These are phyloP conservation scores for Quaeritorhiza haematococci DNA, from an alignment of 371 early-diverging fungal genomes.

Conservation along the genomic window DNA sequence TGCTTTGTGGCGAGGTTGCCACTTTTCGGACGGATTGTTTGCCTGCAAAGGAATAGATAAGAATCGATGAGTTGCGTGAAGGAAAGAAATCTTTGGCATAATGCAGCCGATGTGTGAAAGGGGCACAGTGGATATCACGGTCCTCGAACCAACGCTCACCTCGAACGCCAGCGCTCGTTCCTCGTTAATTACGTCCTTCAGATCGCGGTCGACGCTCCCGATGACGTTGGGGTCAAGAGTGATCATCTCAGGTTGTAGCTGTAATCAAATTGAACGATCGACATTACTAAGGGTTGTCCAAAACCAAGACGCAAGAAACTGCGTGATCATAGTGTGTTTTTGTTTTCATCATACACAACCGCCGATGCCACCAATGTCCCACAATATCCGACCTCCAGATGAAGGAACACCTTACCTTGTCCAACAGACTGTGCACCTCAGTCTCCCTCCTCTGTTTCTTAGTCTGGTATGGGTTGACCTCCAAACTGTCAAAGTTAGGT, in stretches of 20 bases:
- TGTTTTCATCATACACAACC: no score
- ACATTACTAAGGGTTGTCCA: not conserved
- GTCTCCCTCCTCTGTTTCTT: slow-evolving; percentile 83
- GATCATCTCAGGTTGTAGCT: slow-evolving; percentile 82
- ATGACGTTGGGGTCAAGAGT: slow-evolving; percentile 68
- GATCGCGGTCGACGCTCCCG: slow-evolving; percentile 60
- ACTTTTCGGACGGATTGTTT: slow-evolving; percentile 47
- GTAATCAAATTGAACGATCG: not conserved
- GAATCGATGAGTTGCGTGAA: not conserved
- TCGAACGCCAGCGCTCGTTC: slow-evolving; percentile 42
- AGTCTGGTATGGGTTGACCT: slow-evolving; percentile 94
- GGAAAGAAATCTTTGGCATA: not conserved
- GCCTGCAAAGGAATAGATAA: slow-evolving; percentile 21
- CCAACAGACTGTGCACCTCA: slow-evolving; percentile 89
- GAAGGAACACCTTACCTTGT: slow-evolving; percentile 58
- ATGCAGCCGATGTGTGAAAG: not conserved
- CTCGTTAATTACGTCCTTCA: slow-evolving; percentile 48
- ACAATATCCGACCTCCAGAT: no score
- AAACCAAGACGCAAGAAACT: not conserved
- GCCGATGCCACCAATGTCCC: no score
- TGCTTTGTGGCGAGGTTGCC: slow-evolving; percentile 57
- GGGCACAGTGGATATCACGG: not conserved
- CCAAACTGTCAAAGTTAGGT: slow-evolving; percentile 92
- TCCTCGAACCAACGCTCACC: slow-evolving; percentile 9
- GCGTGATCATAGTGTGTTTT: no score